Evolutionary conservation across 1,284 basidiomycete genomes (phyloP), one percentile per base, ranked within the genome.

Genomic region (Cryptococcus sp.): DNA sequence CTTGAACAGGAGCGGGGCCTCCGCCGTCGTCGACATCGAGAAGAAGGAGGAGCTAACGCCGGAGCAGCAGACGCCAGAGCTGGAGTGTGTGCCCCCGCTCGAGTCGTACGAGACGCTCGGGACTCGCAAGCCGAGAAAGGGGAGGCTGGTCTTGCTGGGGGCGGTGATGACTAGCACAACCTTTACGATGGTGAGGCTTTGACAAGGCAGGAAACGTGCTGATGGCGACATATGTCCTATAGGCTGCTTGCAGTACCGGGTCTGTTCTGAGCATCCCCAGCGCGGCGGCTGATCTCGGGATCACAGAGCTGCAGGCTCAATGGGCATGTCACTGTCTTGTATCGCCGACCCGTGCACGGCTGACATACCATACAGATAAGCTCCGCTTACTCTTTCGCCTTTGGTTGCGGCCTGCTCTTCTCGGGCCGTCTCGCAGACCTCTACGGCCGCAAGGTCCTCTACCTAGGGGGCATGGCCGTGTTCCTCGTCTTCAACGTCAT

Each of bases 371-470:
- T 42, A n/a, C 35, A 53, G 50, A 33, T 55, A 43, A 57, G 74
- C 9, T 72, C 76, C 5, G 68, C 77, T 49, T 74, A 77, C 57
- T 70, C 76, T 4, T 68, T 79, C 8, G 65, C 75, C 20, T 71
- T 69, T 37, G 78, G 72, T 37, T 71, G 75, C 37, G 66, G 75
- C 3, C 62, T 79, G n/a, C 70, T 78, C 28, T 67, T 77, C n/a
- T 57, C 68, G 1, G 77, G 77, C 9, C 69, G 71, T 7, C 57
- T 79, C 52, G 73, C 77, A 2, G 77, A 79, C 50, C 66, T 77
- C 39, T 74, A 71, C 44, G 76, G 76, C 1, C 64, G 73, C 36
- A 67, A 70, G 46, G 47, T 52, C 8, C 64, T 78, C 16, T 79
- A 76, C 55, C 57, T 78, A 35, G 46, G 60, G 12, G 77, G 77